Evolutionary conservation across 768 basidiomycete species (phyloP).

Genomic region (Crepidotus variabilis): DNA sequence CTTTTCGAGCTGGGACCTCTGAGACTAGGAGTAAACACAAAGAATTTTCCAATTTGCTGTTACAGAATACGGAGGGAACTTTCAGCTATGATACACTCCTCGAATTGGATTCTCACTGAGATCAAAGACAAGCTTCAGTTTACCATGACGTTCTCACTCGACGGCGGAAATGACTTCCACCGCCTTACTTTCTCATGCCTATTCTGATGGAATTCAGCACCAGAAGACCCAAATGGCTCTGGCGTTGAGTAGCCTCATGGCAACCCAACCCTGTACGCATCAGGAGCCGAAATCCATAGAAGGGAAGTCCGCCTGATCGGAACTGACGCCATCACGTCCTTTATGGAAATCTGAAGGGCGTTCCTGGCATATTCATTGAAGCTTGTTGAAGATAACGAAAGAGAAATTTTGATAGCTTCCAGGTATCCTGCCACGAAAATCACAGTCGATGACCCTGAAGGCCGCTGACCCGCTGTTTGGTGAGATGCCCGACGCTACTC

Average conservation of each 20-base stretch:
- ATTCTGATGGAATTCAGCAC: background rate
- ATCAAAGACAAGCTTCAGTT: background rate
- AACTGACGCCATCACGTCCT: background rate
- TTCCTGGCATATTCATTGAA: too few relatives aligned
- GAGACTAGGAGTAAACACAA: too few relatives aligned
- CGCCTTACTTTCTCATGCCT: background rate
- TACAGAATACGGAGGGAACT: too few relatives aligned
- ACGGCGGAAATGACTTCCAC: background rate
- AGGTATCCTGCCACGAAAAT: too few relatives aligned
- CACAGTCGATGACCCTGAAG: too few relatives aligned
- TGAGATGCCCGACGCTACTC: too few relatives aligned
- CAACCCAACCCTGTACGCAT: background rate
- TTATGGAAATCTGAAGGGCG: background rate
- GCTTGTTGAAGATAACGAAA: too few relatives aligned
- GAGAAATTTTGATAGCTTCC: too few relatives aligned
- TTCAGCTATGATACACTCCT: too few relatives aligned
- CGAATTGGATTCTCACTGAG: background rate
- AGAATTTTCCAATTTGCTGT: too few relatives aligned
- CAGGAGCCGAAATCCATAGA: background rate
- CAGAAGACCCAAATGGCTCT: background rate
- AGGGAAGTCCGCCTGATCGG: background rate
- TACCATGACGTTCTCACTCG: background rate
- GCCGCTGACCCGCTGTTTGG: too few relatives aligned
- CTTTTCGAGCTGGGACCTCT: too few relatives aligned
- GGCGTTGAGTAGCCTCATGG: slow-evolving; percentile 7